A percentile compares a stretch with the other conserved stretches of the same genome.
Conservation (phyloP, 1,139 yeast species). For the Pichia sp. region DNA sequence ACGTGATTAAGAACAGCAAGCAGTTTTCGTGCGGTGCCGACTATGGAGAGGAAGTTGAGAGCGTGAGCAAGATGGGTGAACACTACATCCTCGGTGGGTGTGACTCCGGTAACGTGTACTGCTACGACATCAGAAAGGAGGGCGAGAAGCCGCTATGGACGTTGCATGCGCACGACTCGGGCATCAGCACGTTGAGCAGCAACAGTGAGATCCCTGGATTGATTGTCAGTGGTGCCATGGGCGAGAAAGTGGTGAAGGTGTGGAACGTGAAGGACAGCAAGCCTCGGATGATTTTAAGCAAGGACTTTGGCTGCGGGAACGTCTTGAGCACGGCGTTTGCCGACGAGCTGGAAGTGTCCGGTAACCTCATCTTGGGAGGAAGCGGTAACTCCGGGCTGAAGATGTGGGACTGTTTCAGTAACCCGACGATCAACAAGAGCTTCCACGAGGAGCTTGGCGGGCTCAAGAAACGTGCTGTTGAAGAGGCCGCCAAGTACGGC, state of each 20-base stretch:
- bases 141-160: slow-evolving; percentile 76
- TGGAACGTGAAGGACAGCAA: slow-evolving; percentile 61
- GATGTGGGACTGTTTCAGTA: slow-evolving; percentile 89
- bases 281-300: slow-evolving; percentile 85
- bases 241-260: slow-evolving; percentile 78
- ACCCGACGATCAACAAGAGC: slow-evolving; percentile 67
- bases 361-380: slow-evolving; percentile 85
- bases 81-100: slow-evolving; percentile 83
- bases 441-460: slow-evolving; percentile 55
- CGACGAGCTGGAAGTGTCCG: slow-evolving; percentile 82
- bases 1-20: slow-evolving; percentile 54
- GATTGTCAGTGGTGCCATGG: slow-evolving; percentile 85
- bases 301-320: slow-evolving; percentile 94
- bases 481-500: slow-evolving; percentile 50
- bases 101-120: slow-evolving; percentile 84
- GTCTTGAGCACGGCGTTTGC: slow-evolving; percentile 83
- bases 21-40: slow-evolving; percentile 52
- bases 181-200: slow-evolving; percentile 75
- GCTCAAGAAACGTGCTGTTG: slow-evolving; percentile 54
- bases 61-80: slow-evolving; percentile 66
- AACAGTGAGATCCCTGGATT: slow-evolving; percentile 67
- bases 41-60: slow-evolving; percentile 79
- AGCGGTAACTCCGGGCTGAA: slow-evolving; percentile 60
- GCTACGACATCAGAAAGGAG: slow-evolving; percentile 68
- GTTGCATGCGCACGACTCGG: slow-evolving; percentile 94